phyloP scores from a whole-genome alignment of 768 basidiomycete species.

The Peribolospora baueri region DNA sequence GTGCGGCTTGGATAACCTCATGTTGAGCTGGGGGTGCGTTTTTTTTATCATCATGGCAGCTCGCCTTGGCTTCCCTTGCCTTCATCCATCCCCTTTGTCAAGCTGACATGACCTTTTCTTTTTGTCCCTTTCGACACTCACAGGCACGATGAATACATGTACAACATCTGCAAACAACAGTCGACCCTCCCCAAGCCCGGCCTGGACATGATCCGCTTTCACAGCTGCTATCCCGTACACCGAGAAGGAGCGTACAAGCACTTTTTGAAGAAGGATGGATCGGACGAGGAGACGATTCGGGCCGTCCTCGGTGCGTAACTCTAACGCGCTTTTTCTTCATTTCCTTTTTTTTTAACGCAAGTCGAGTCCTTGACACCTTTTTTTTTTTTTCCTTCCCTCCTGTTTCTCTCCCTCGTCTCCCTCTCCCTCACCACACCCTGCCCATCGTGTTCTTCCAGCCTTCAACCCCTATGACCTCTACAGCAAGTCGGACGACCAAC shows the following conservation, averaged over 20 bases:
- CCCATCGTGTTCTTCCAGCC: conserved; percentile 16
- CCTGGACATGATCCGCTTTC: conserved; percentile 77
- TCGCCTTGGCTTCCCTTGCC: background rate
- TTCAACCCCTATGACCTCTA: conserved; percentile 94
- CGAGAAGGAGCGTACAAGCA: conserved; percentile 62
- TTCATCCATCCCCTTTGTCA: background rate
- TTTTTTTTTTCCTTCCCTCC: background rate
- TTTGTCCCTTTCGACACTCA: background rate
- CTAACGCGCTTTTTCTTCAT: background rate
- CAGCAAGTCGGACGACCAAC: conserved; percentile 55
- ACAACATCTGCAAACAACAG: conserved; percentile 60
- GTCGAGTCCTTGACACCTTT: background rate
- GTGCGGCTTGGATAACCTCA: conserved; percentile 64
- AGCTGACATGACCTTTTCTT: background rate
- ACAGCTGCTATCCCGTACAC: conserved; percentile 93
- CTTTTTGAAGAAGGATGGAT: conserved; percentile 38
- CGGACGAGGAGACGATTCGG: conserved; percentile 16
- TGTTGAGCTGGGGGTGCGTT: conserved; percentile 18
- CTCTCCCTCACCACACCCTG: background rate
- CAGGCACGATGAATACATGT: conserved; percentile 76
- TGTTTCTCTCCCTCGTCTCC: too few relatives aligned
- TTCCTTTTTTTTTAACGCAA: background rate
- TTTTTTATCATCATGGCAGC: background rate
- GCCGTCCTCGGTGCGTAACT: conserved; percentile 1
- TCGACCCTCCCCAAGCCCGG: conserved; percentile 54